Evolutionary conservation across 305 asterid species (phyloP).

Genomic region (Rubia peregrina): DNA sequence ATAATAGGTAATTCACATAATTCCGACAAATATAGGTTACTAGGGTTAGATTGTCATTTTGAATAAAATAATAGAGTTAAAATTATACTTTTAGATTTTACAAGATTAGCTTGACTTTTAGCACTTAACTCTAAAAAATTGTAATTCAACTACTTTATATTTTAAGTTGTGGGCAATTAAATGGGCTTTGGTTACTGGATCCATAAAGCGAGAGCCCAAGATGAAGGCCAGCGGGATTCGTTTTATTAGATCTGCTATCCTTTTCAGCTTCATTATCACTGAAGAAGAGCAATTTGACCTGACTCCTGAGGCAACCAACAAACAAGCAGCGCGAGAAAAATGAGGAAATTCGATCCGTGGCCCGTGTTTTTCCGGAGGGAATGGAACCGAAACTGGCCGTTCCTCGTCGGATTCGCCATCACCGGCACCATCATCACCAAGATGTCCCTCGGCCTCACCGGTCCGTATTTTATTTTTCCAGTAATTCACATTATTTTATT

Average conservation of each 20-base stretch:
- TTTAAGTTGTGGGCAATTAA: too few species aligned
- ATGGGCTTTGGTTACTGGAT: too few species aligned
- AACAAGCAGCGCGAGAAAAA: constrained; percentile 10
- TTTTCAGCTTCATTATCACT: neutral
- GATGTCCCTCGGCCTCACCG: constrained; percentile 48
- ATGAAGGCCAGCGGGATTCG: neutral
- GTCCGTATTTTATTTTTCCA: constrained; percentile 10
- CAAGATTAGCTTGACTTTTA: too few species aligned
- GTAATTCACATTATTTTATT: neutral
- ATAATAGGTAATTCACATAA: too few species aligned
- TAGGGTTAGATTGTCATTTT: too few species aligned
- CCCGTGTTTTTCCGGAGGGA: constrained; percentile 82
- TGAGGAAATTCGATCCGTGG: constrained; percentile 94
- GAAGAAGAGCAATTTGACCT: neutral
- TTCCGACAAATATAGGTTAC: too few species aligned
- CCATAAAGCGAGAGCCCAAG: neutral
- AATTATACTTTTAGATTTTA: too few species aligned
- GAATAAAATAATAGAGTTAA: too few species aligned
- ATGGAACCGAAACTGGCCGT: constrained; percentile 70
- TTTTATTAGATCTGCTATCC: neutral
- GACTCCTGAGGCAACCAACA: neutral
- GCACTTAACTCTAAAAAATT: too few species aligned
- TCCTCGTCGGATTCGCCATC: constrained; percentile 68
- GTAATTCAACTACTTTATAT: too few species aligned
- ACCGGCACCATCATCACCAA: constrained; percentile 68